Base-by-base conservation (phyloP, 2,329 filamentous ascomycete species). In the Colletotrichum siamense region DNA sequence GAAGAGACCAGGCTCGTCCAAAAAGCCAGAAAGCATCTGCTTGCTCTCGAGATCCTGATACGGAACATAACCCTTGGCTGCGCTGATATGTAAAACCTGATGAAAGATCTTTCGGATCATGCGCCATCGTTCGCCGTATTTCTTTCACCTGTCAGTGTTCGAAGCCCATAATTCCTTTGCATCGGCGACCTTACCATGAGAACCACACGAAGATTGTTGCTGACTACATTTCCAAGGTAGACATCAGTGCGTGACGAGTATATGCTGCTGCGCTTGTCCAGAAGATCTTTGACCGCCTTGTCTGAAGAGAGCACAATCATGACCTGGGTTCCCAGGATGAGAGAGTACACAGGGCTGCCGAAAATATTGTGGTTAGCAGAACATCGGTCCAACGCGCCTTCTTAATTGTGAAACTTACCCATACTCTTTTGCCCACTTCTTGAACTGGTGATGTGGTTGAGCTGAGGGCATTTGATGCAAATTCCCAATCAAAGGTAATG, bases 351-450 rank as follows among this genome's bases (percentile, higher is more conserved):
- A 0, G 89, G 88, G 0, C 89, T 74, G 22, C 16, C 8, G 12
- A 7, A 4, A 3, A 30, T 8, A 34, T n/a, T 3, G 32, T 4
- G 9, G 6, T 63, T 59, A 59, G 55, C 24, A 52, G n/a, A 44
- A 18, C 18, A 18, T 18, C 8, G 9, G 18, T 44, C 18, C 39
- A 10, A 44, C 5, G 18, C 5, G 8, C 8, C 8, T 44, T 44
- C n/a, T 18, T 5, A 44, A 44, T n/a, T 18, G 8, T 44, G 8
- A 44, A n/a, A 61, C 57, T 5, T 24, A 24, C 24, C 69, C 83
- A 59, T 91, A 91, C 79, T 90, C 83, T 8, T 86, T 78, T 0
- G 89, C 88, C 90, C 90, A 91, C 79, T 88, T 87, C 49, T 88
- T 81, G 69, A 90, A 90, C 69, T 90, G 87, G 0, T 88, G 77